Evolutionary conservation across 2,329 filamentous ascomycete species (phyloP).

Genomic region (Pseudovirgaria hyperparasitica): DNA sequence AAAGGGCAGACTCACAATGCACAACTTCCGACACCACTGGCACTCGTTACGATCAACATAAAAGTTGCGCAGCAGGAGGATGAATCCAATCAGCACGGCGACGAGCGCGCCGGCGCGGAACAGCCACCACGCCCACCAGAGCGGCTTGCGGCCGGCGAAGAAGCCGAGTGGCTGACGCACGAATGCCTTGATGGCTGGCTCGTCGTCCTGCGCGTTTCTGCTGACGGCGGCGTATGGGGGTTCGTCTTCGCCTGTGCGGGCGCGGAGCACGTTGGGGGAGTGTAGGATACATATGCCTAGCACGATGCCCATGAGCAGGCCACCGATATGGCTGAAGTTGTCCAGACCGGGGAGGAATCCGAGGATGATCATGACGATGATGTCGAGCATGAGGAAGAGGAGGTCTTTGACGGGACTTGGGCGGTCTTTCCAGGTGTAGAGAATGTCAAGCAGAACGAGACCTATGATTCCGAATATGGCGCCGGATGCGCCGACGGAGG

Average conservation of each 20-base stretch:
- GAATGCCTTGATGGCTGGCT: conserved; percentile 28
- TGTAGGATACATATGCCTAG: conserved; percentile 80
- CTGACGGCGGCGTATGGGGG: conserved; percentile 58
- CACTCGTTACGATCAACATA: conserved; percentile 68
- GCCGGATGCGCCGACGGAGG: conserved; percentile 78
- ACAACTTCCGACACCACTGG: conserved; percentile 90
- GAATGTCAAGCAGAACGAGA: conserved; percentile 71
- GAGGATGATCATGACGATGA: conserved; percentile 81
- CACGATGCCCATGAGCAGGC: conserved; percentile 82
- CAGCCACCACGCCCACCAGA: conserved; percentile 98
- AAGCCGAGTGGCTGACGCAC: conserved; percentile 49
- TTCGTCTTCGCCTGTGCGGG: conserved; percentile 56
- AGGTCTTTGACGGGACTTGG: conserved; percentile 67
- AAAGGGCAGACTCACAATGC: conserved; percentile 54
- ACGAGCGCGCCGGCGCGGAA: conserved; percentile 67
- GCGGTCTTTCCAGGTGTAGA: conserved; percentile 85
- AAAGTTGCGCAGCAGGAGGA: conserved; percentile 81
- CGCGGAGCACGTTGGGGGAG: conserved; percentile 68
- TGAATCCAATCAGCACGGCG: conserved; percentile 71
- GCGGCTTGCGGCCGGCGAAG: conserved; percentile 80
- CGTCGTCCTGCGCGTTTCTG: conserved; percentile 40
- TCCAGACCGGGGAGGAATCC: conserved; percentile 86
- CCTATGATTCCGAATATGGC: conserved; percentile 86
- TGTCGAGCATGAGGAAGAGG: conserved; percentile 74
- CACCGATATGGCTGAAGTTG: conserved; percentile 95